Conservation (phyloP, 371 early-diverging fungal species). For the Aphelidium insulamus region DNA sequence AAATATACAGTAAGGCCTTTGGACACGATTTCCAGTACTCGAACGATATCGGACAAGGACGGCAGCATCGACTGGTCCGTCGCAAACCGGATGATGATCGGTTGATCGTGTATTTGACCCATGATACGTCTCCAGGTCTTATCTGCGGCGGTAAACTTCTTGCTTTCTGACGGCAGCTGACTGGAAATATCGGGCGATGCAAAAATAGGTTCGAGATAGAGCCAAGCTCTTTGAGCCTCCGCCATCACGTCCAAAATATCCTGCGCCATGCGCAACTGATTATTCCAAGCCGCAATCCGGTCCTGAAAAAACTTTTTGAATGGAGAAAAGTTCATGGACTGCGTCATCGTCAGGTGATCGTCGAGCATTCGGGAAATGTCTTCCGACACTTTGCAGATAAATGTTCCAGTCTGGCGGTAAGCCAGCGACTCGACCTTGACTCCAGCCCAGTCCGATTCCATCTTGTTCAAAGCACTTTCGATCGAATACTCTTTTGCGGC, state of each 20-base stretch:
- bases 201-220: constrained; percentile 32
- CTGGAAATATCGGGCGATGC: constrained; percentile 26
- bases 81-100: constrained; percentile 22
- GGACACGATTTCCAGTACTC: constrained; percentile 26
- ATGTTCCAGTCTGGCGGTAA: constrained; percentile 29
- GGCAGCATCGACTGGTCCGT: constrained; percentile 24
- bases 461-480: constrained; percentile 27
- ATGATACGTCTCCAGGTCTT: constrained; percentile 27
- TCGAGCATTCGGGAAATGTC: constrained; percentile 23
- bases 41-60: constrained; percentile 27
- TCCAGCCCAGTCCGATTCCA: constrained; percentile 26
- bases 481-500: constrained; percentile 34
- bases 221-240: constrained; percentile 26
- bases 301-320: constrained; percentile 32
- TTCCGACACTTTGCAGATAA: constrained; percentile 24
- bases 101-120: constrained; percentile 16
- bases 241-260: constrained; percentile 32
- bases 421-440: constrained; percentile 20
- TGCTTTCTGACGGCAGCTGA: constrained; percentile 27
- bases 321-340: constrained; percentile 28
- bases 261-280: constrained; percentile 23
- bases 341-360: constrained; percentile 33
- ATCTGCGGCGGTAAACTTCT: constrained; percentile 30
- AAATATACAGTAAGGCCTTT: constrained; percentile 31
- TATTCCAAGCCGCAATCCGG: constrained; percentile 22